Base-by-base conservation (phyloP, 768 basidiomycete species). In the Auriscalpium vulgare region DNA sequence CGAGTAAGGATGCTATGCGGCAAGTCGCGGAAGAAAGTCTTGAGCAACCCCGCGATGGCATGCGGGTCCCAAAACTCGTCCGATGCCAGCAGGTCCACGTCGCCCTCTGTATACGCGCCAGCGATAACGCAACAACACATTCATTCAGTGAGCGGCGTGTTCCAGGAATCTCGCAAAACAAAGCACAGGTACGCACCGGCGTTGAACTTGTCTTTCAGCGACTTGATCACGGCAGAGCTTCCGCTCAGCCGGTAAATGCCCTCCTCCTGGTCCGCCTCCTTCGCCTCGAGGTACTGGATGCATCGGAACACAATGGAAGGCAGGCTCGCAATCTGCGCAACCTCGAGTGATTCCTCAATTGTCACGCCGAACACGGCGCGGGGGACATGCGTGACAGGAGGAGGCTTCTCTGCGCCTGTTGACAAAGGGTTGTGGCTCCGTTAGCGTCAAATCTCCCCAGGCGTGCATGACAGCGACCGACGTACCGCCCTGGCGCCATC, bases 51-150 rank as follows among this genome's bases (percentile, higher is more conserved):
- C 50, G 97, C 89, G 58, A 99, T 90, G 38, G 97, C 97, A 69
- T 99, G 95, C 46, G 92, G 93, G 73, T 99, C 97, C 89, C 91
- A 97, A 64, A 87, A 91, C 66, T 97, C 95, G 68, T 93, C 91
- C 9, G 86, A 83, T 38, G 80, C 83, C 38, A 95, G 74, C 10
- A 99, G 78, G 68, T 97, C 87, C 55, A 97, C 79, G 69, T 99
- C 97, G n/a, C 95, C 95, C 76, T 99, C 97, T 94, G 64, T 47
- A 66, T 64, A 62, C 17, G 50, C 46, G 47, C 47, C 46, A 29
- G 29, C 47, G 50, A 47, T 23, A 58, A 14, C 10, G 45, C 29
- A 29, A 29, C 29, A 4, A 29, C 29, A 29, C 29, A 29, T 29
- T 7, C 29, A 29, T 5, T 29, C 29, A 29, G 4, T 29, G 29